Percentiles rank a stretch among this genome's conserved stretches.
phyloP scores from a whole-genome alignment of 2,329 filamentous ascomycete species.

The Phialophora verrucosa region DNA sequence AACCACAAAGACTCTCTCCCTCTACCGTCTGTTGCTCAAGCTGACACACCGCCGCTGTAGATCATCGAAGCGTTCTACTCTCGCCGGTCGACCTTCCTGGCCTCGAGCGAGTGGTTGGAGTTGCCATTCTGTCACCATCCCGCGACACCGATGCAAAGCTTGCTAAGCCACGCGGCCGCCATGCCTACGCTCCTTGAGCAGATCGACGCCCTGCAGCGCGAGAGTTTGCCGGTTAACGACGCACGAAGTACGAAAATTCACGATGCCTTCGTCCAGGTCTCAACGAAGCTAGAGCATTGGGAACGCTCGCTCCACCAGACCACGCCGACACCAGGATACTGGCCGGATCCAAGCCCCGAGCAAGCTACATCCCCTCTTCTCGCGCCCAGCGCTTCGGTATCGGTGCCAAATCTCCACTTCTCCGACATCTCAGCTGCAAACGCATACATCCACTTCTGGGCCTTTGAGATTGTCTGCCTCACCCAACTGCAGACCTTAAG shows the following conservation, averaged over 20 bases:
- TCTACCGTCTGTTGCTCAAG: not conserved
- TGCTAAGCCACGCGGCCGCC: not conserved
- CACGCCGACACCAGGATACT: too few species aligned
- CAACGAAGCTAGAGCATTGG: not conserved
- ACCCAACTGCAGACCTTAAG: not conserved
- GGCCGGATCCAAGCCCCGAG: too few species aligned
- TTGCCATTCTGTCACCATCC: not conserved
- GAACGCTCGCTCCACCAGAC: too few species aligned
- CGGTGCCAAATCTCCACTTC: not conserved
- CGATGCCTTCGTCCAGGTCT: not conserved
- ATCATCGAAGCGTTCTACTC: not conserved
- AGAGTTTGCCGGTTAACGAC: not conserved
- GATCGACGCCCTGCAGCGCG: not conserved
- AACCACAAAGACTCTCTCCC: not conserved
- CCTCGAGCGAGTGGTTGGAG: not conserved
- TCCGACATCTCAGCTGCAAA: not conserved
- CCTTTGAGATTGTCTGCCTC: not conserved
- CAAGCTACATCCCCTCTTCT: too few species aligned
- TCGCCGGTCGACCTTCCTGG: not conserved
- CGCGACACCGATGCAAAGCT: constrained; percentile 1
- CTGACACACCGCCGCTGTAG: not conserved
- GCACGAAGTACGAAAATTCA: not conserved
- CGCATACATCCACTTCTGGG: constrained; percentile 3
- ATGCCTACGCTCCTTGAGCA: not conserved
- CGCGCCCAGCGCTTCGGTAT: not conserved